phyloP scores from a whole-genome alignment of 2,329 filamentous ascomycete genomes.

The Myriosclerotinia curreyana region DNA sequence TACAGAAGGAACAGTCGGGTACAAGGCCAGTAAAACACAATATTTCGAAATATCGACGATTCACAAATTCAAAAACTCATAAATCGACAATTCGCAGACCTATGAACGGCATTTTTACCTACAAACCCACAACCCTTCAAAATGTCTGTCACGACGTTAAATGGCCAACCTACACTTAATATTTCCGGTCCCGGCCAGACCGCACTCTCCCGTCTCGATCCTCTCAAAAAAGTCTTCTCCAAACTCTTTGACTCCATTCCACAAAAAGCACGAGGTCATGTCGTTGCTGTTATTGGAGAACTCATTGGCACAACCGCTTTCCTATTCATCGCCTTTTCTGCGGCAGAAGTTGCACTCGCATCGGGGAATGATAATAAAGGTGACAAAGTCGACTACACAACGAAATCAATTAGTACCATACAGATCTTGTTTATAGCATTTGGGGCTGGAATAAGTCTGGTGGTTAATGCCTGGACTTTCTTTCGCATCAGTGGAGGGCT shows the following conservation, averaged over 20 bases:
- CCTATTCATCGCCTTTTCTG: constrained; percentile 37
- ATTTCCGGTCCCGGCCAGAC: constrained; percentile 25
- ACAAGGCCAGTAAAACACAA: not conserved
- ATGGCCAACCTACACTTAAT: constrained; percentile 26
- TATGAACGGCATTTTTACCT: constrained; percentile 18
- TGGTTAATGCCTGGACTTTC: constrained; percentile 53
- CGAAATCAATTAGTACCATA: constrained; percentile 32
- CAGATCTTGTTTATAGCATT: constrained; percentile 32
- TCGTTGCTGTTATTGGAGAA: constrained; percentile 49
- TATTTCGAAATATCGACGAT: not conserved
- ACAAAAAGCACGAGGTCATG: constrained; percentile 42
- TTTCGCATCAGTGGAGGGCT: constrained; percentile 51
- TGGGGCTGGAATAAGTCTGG: constrained; percentile 37
- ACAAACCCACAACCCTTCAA: constrained; percentile 9
- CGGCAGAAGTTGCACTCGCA: constrained; percentile 32
- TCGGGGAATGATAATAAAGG: constrained; percentile 33
- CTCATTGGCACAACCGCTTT: constrained; percentile 50
- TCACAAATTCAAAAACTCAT: not conserved
- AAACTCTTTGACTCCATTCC: constrained; percentile 27
- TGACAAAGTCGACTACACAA: constrained; percentile 14
- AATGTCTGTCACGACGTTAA: constrained; percentile 23
- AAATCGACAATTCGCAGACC: constrained; percentile 9
- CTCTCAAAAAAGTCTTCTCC: constrained; percentile 28
- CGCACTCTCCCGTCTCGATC: constrained; percentile 26
- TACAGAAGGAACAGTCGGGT: not conserved